Evolutionary conservation across 2,329 filamentous ascomycete species (phyloP).

Genomic region (Rachicladosporium sp.): DNA sequence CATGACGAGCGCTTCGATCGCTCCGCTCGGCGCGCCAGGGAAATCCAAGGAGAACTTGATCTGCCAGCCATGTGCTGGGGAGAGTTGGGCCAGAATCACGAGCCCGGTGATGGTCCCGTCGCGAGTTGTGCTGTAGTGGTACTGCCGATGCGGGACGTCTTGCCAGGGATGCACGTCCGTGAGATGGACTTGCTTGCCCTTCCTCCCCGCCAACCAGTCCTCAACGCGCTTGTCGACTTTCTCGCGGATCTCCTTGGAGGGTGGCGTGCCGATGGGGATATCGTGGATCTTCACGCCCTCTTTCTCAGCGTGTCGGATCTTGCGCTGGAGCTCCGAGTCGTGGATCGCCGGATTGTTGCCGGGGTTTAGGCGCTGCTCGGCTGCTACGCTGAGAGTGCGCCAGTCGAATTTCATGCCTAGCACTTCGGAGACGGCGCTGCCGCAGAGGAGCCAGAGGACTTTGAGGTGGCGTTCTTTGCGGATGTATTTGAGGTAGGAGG

Average conservation of each 20-base stretch:
- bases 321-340: conserved; percentile 55
- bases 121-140: conserved; percentile 66
- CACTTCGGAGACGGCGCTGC: conserved; percentile 63
- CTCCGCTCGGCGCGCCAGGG: conserved; percentile 68
- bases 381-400: conserved; percentile 78
- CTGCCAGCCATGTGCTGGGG: conserved; percentile 75
- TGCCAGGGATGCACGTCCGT: conserved; percentile 86
- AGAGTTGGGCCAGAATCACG: conserved; percentile 71
- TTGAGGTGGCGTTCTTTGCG: conserved; percentile 60
- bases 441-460: conserved; percentile 83
- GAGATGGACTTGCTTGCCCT: conserved; percentile 77
- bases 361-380: conserved; percentile 77
- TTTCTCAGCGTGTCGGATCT: conserved; percentile 67
- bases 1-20: conserved; percentile 73
- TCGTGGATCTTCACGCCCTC: conserved; percentile 74
- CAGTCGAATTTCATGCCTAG: conserved; percentile 71
- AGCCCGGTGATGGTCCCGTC: conserved; percentile 62
- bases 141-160: conserved; percentile 69
- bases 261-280: conserved; percentile 49
- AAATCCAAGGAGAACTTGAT: conserved; percentile 96
- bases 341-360: conserved; percentile 52
- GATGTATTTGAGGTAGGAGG: conserved; percentile 62
- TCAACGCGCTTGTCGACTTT: conserved; percentile 61
- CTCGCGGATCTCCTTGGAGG: conserved; percentile 53
- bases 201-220: conserved; percentile 69